A percentile compares a stretch with the other conserved stretches of the same genome.
Conservation (phyloP, 208 protist genomes). For the Leishmania braziliensis region DNA sequence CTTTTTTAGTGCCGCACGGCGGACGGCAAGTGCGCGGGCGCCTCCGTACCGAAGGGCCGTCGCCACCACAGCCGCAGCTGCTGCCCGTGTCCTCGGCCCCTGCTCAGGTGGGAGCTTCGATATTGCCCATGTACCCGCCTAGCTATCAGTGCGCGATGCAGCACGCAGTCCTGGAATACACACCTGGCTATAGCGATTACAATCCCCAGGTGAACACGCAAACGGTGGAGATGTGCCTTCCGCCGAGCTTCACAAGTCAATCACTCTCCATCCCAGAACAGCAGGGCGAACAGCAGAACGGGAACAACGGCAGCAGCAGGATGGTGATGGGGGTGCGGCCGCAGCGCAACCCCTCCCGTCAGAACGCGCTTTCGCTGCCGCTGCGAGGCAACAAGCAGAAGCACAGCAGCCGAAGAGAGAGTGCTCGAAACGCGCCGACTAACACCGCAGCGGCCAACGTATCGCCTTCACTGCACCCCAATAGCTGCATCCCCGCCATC, state of each 20-base stretch:
- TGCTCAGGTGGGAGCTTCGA: not conserved
- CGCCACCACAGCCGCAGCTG: not conserved
- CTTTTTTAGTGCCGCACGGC: constrained; percentile 10
- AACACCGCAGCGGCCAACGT: not conserved
- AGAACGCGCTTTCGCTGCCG: not conserved
- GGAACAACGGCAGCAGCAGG: constrained; percentile 3
- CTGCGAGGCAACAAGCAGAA: not conserved
- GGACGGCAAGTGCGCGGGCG: constrained; percentile 11
- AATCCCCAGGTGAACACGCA: constrained; percentile 40
- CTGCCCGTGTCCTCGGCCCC: constrained; percentile 5
- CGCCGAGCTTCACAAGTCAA: constrained; percentile 21
- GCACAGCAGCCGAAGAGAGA: constrained; percentile 6
- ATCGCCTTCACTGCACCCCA: not conserved
- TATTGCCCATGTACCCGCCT: not conserved
- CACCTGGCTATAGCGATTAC: constrained; percentile 25
- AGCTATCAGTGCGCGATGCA: constrained; percentile 15
- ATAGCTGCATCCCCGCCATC: not conserved
- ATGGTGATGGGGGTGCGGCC: not conserved
- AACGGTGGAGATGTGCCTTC: constrained; percentile 32
- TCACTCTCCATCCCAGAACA: not conserved
- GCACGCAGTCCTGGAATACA: constrained; percentile 20
- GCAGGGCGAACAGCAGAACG: not conserved
- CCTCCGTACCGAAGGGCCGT: constrained; percentile 11
- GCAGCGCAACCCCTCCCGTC: not conserved
- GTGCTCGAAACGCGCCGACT: not conserved